Evolutionary conservation across 1,139 yeast genomes (phyloP).

Genomic region (Pichia sp.): DNA sequence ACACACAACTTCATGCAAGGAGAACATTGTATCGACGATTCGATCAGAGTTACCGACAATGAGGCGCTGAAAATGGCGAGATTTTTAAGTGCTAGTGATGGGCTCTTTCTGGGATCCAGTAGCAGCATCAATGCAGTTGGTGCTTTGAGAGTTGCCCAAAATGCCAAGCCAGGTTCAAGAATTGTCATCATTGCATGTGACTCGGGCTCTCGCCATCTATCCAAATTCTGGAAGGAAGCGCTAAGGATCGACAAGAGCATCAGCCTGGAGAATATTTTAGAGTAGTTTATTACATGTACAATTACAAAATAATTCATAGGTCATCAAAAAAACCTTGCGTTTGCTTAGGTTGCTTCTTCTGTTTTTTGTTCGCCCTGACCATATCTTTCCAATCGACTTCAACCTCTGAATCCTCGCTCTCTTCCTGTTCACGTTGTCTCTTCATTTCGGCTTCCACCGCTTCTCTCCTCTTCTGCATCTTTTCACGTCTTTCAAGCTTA

Average conservation of each 20-base stretch:
- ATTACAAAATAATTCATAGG: conserved; percentile 31
- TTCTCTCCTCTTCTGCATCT: conserved; percentile 56
- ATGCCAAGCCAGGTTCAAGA: conserved; percentile 48
- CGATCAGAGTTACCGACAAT: conserved; percentile 68
- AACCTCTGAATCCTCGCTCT: conserved; percentile 35
- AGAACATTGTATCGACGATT: conserved; percentile 64
- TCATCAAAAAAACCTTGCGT: conserved; percentile 68
- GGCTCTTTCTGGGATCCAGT: conserved; percentile 85
- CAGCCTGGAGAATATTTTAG: conserved; percentile 17
- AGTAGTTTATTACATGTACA: too few relatives aligned
- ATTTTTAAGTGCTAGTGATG: conserved; percentile 72
- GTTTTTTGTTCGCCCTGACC: conserved; percentile 57
- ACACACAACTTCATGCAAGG: conserved; percentile 77
- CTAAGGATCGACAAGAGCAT: conserved; percentile 18
- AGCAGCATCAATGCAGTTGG: conserved; percentile 93
- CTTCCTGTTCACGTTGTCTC: conserved; percentile 32
- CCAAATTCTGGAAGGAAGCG: conserved; percentile 87
- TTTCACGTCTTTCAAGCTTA: conserved; percentile 56
- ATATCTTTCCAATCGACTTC: conserved; percentile 85
- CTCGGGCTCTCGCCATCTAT: conserved; percentile 80
- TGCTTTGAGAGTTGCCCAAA: conserved; percentile 60
- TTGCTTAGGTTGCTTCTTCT: conserved; percentile 34
- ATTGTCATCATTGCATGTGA: conserved; percentile 92
- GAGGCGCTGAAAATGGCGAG: conserved; percentile 89
- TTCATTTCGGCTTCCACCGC: conserved; percentile 50